Evolutionary conservation across 495 filamentous ascomycete species (phyloP).

Genomic region (Penicillium waksmanii): DNA sequence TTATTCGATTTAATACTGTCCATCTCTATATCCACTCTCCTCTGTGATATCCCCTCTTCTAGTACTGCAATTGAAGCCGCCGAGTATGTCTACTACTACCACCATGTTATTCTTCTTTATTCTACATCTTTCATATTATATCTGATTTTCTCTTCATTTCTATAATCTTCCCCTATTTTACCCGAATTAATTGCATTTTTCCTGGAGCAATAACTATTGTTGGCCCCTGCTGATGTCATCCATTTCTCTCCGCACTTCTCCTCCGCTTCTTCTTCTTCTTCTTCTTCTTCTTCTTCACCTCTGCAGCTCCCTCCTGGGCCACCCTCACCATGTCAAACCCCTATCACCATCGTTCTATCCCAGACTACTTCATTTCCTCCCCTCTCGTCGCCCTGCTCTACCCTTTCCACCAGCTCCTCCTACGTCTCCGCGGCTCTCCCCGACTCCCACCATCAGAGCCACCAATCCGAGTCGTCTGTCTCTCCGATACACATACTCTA

Average conservation of each 20-base stretch:
- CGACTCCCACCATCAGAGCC: constrained; percentile 53
- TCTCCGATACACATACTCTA: constrained; percentile 85
- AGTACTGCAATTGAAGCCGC: too few species aligned
- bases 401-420: constrained; percentile 62
- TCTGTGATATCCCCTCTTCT: too few species aligned
- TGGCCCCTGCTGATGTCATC: neutral
- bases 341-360: constrained; percentile 51
- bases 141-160: too few species aligned
- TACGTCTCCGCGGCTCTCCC: constrained; percentile 64
- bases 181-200: too few species aligned
- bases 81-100: too few species aligned
- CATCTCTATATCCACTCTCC: too few species aligned
- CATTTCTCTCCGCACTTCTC: neutral
- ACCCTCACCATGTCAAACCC: constrained; percentile 42
- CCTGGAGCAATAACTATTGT: neutral
- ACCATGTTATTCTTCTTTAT: too few species aligned
- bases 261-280: neutral
- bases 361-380: constrained; percentile 52
- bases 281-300: neutral
- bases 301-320: neutral
- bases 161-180: too few species aligned
- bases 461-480: constrained; percentile 77
- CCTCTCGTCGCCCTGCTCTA: constrained; percentile 53
- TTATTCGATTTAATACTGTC: too few species aligned
- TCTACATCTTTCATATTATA: too few species aligned